These are phyloP conservation scores for Rhodamnia rubescens DNA, from an alignment of 345 rosid genomes.

Conservation along the genomic window DNA sequence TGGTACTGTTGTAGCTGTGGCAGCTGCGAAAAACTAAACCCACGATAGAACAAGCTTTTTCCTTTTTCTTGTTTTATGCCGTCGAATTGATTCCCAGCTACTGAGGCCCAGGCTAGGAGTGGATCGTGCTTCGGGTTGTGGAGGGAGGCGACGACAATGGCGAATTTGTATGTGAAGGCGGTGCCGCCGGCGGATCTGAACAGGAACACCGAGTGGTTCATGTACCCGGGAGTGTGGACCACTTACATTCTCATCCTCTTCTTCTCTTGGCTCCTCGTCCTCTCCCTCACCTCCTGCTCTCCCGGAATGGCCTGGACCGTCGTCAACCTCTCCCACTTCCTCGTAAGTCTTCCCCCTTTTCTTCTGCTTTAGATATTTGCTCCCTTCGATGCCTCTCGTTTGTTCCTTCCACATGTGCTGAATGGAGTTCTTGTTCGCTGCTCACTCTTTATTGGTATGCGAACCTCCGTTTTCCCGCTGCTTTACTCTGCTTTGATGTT, in stretches of 20 bases:
- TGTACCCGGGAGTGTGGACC: constrained; percentile 46
- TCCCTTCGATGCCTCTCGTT: neutral
- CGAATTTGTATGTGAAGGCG: constrained; percentile 38
- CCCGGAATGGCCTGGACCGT: constrained; percentile 50
- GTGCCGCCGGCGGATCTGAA: constrained; percentile 44
- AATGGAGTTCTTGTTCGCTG: neutral
- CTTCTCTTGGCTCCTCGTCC: constrained; percentile 39
- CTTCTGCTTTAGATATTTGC: neutral
- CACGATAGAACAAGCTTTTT: neutral
- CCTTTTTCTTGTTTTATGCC: neutral
- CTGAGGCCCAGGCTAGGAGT: neutral
- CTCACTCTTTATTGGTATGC: neutral
- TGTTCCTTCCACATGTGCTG: neutral
- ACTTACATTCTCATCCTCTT: constrained; percentile 35
- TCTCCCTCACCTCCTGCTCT: constrained; percentile 38
- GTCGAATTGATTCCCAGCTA: neutral
- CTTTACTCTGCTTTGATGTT: neutral
- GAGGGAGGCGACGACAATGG: constrained; percentile 4
- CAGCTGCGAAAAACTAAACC: neutral
- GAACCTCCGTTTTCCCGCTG: neutral
- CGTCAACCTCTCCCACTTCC: constrained; percentile 37
- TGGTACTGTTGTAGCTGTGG: constrained; percentile 1
- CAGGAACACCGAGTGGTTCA: constrained; percentile 46
- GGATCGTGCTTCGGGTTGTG: neutral
- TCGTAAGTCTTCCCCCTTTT: neutral